Evolutionary conservation across 1,284 basidiomycete genomes (phyloP).

Genomic region (Cryptococcus jaspeensis): DNA sequence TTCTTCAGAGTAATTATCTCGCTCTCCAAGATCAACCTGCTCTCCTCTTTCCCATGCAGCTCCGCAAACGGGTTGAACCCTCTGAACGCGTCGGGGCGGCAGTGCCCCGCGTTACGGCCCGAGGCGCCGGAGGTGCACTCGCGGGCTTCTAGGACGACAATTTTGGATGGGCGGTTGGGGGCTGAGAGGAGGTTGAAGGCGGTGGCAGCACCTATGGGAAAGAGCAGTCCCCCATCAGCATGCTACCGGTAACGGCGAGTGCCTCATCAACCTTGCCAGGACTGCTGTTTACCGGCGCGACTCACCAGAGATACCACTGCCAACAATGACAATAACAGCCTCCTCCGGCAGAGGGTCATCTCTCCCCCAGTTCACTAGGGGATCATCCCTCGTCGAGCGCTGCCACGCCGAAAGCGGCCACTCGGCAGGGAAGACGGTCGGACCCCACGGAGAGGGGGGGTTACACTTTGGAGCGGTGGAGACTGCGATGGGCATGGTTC

Average conservation of each 20-base stretch:
- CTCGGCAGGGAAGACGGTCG: slow-evolving; percentile 23
- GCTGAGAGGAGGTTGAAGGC: too few species aligned
- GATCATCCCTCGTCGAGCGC: slow-evolving; percentile 28
- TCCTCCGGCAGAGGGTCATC: not conserved
- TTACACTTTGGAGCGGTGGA: not conserved
- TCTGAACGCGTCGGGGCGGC: slow-evolving; percentile 33
- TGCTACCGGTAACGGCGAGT: too few species aligned
- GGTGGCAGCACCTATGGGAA: too few species aligned
- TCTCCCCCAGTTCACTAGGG: slow-evolving; percentile 27
- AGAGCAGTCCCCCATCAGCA: too few species aligned
- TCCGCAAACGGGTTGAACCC: slow-evolving; percentile 31
- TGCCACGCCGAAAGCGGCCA: slow-evolving; percentile 42
- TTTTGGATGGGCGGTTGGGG: not conserved
- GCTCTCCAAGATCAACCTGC: slow-evolving; percentile 28
- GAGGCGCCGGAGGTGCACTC: slow-evolving; percentile 35
- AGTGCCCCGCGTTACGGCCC: slow-evolving; percentile 36
- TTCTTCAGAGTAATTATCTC: slow-evolving; percentile 25
- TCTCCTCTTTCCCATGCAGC: slow-evolving; percentile 31
- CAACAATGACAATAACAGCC: not conserved
- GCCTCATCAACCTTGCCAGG: too few species aligned
- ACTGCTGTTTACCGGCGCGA: too few species aligned
- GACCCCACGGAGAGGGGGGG: slow-evolving; percentile 8
- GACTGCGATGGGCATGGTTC: too few species aligned
- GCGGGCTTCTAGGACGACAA: slow-evolving; percentile 38
- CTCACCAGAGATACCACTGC: not conserved